Conservation (phyloP, 495 filamentous ascomycete species). For the Parathielavia hyrcaniae region DNA sequence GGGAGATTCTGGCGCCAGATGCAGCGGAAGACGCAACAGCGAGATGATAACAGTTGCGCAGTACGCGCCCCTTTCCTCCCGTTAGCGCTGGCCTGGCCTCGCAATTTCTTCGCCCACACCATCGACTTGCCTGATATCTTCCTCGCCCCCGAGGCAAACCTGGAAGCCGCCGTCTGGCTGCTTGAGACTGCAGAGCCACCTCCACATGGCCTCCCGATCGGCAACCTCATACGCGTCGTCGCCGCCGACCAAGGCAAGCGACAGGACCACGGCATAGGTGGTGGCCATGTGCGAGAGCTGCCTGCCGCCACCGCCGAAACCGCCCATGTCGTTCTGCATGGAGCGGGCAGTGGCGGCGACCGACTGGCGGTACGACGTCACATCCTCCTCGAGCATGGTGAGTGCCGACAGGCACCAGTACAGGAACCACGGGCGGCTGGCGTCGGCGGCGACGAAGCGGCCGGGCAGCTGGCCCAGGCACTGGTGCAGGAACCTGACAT, state of each 20-base stretch:
- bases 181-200: constrained; percentile 79
- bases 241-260: constrained; percentile 69
- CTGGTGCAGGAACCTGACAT: constrained; percentile 69
- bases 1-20: constrained; percentile 59
- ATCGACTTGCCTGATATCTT: constrained; percentile 70
- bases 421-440: constrained; percentile 82
- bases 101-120: neutral
- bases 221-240: constrained; percentile 65
- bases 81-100: neutral
- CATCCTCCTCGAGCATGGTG: constrained; percentile 66
- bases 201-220: constrained; percentile 79
- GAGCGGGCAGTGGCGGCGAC: constrained; percentile 64
- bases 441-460: constrained; percentile 63
- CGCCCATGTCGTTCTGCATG: constrained; percentile 76
- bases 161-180: constrained; percentile 77
- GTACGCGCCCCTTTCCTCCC: constrained; percentile 65
- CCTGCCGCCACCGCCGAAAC: constrained; percentile 90
- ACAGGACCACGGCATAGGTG: constrained; percentile 77
- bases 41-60: constrained; percentile 78
- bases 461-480: constrained; percentile 58
- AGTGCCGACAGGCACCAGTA: constrained; percentile 84
- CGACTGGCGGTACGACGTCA: constrained; percentile 59
- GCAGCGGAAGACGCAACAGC: constrained; percentile 73
- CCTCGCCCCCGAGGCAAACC: constrained; percentile 74
- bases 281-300: constrained; percentile 81